Conservation (phyloP, 2,329 filamentous ascomycete genomes). For the Laburnicola sp. region DNA sequence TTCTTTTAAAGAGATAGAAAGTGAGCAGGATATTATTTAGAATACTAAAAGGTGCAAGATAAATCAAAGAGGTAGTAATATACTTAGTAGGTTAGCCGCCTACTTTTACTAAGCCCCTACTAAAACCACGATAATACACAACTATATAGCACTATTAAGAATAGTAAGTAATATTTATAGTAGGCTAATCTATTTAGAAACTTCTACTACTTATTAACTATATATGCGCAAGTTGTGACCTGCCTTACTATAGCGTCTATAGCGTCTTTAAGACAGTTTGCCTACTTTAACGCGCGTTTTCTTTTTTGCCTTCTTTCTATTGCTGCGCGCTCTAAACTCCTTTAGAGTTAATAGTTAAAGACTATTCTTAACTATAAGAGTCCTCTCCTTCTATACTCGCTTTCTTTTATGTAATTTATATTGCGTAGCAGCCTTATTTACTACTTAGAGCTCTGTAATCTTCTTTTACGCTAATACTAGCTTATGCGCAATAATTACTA, state of each 20-base stretch:
- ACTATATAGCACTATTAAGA: too few species aligned
- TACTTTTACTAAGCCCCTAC: too few species aligned
- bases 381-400: conserved; percentile 2
- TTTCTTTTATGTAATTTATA: conserved; percentile 13
- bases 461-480: conserved; percentile 8
- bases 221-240: neutral
- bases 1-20: too few species aligned
- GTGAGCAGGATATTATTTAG: too few species aligned
- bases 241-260: neutral
- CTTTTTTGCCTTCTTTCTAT: neutral
- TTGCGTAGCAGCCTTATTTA: conserved; percentile 10
- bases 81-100: too few species aligned
- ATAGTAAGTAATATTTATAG: too few species aligned
- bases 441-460: conserved; percentile 7
- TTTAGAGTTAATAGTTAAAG: neutral
- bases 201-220: neutral
- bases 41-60: too few species aligned
- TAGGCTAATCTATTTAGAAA: too few species aligned
- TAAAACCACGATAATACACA: too few species aligned
- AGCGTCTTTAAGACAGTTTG: neutral
- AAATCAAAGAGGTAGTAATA: too few species aligned
- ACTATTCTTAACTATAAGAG: conserved; percentile 3
- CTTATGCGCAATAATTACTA: conserved; percentile 8
- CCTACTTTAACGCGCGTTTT: neutral
- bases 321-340: neutral